Conservation (phyloP, 2,329 filamentous ascomycete species). For the Arthrobotrys conoides region DNA sequence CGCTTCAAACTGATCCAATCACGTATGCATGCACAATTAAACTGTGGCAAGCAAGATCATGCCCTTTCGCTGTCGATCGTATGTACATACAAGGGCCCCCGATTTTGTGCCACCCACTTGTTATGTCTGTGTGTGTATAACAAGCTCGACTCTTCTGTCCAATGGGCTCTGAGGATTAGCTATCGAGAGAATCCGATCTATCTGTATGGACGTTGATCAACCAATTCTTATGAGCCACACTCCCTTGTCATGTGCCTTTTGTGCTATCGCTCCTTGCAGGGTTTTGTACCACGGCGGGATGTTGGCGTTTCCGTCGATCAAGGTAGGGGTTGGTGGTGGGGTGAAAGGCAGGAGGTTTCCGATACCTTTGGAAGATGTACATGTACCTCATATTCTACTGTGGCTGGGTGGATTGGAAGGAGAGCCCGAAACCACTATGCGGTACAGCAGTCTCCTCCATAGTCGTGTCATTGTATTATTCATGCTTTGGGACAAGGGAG, state of each 20-base stretch:
- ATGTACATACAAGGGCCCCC: background rate
- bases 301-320: conserved; percentile 30
- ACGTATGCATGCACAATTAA: conserved; percentile 6
- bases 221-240: background rate
- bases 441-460: background rate
- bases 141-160: background rate
- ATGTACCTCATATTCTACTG: background rate
- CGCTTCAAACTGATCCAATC: background rate
- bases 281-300: conserved; percentile 26
- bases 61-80: conserved; percentile 10
- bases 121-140: background rate
- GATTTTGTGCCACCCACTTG: conserved; percentile 3
- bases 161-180: conserved; percentile 1
- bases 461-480: background rate
- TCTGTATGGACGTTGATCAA: conserved; percentile 12
- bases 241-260: conserved; percentile 28
- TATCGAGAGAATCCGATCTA: conserved; percentile 10
- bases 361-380: conserved; percentile 19
- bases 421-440: background rate
- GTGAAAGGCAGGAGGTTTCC: conserved; percentile 3
- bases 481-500: background rate
- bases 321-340: background rate
- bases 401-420: background rate
- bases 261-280: conserved; percentile 18
- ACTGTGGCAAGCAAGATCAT: conserved; percentile 29